phyloP scores from a whole-genome alignment of 2,329 filamentous ascomycete species.

The Colletotrichum ledebouriae region DNA sequence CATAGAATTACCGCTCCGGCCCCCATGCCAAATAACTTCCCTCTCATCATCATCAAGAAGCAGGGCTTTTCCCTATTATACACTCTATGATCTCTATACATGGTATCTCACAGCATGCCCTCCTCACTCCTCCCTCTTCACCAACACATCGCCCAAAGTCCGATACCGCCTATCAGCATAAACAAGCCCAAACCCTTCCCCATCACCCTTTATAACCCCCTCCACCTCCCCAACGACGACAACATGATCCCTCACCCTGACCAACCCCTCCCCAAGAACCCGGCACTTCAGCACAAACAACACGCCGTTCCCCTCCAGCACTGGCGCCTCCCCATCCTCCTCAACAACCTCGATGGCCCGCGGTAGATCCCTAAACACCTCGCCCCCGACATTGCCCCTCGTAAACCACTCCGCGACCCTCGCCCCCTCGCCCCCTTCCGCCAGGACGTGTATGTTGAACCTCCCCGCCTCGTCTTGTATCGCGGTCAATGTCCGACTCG shows the following conservation, averaged over 20 bases:
- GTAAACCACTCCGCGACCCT: constrained; percentile 66
- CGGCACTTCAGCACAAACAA: constrained; percentile 61
- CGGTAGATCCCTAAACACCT: constrained; percentile 55
- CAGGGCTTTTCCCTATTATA: constrained; percentile 6
- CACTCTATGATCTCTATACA: constrained; percentile 28
- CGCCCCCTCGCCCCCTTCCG: constrained; percentile 61
- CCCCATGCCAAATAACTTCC: too few species aligned
- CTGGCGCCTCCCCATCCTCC: constrained; percentile 51
- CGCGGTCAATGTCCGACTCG: constrained; percentile 68
- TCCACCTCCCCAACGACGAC: constrained; percentile 66
- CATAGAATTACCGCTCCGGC: too few species aligned
- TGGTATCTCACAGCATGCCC: constrained; percentile 13
- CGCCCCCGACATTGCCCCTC: constrained; percentile 58
- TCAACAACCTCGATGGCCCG: constrained; percentile 42
- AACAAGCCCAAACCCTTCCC: constrained; percentile 59
- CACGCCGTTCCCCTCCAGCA: constrained; percentile 66
- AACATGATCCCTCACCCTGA: constrained; percentile 65
- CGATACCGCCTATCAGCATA: constrained; percentile 66
- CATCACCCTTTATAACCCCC: constrained; percentile 54
- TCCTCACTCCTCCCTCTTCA: constrained; percentile 29
- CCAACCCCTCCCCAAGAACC: constrained; percentile 59
- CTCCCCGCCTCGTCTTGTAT: constrained; percentile 55
- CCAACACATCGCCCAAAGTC: constrained; percentile 55
- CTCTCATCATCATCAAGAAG: too few species aligned
- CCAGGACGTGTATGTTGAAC: constrained; percentile 70